A percentile compares a stretch with the other conserved stretches of the same genome.
These are phyloP conservation scores for Parathielavia hyrcaniae DNA, from an alignment of 495 filamentous ascomycete genomes.

Conservation along the genomic window DNA sequence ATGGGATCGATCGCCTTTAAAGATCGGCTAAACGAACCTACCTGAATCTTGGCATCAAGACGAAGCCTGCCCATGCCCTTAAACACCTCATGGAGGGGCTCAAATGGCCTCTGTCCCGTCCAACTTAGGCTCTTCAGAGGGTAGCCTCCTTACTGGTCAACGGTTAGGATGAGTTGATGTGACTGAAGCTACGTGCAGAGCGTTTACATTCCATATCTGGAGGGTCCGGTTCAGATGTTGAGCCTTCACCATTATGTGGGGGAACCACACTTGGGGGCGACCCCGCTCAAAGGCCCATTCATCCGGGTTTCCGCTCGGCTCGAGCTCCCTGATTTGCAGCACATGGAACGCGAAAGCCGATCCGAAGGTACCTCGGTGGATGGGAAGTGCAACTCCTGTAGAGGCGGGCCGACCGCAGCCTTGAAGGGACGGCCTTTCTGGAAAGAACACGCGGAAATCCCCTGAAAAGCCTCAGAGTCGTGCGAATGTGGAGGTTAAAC, in stretches of 20 bases:
- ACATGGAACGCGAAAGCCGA: constrained; percentile 13
- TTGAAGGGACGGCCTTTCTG: not conserved
- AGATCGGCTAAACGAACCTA: not conserved
- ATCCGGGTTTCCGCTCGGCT: constrained; percentile 29
- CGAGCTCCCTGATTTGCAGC: constrained; percentile 21
- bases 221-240: no score
- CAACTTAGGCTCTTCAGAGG: no score
- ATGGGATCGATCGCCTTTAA: not conserved
- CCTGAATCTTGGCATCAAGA: not conserved
- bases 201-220: no score
- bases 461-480: not conserved
- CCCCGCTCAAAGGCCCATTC: constrained; percentile 24
- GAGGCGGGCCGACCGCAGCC: not conserved
- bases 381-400: constrained; percentile 4
- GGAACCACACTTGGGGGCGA: not conserved
- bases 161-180: no score
- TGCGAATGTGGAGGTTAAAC: no score
- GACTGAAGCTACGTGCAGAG: no score
- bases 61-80: no score
- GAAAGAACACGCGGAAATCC: not conserved
- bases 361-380: constrained; percentile 15
- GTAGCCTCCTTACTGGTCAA: no score
- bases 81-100: no score
- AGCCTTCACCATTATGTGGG: constrained; percentile 12
- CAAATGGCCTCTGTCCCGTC: no score